Evolutionary conservation across 2,329 filamentous ascomycete genomes (phyloP).

Genomic region (Phialemoniopsis sp.): DNA sequence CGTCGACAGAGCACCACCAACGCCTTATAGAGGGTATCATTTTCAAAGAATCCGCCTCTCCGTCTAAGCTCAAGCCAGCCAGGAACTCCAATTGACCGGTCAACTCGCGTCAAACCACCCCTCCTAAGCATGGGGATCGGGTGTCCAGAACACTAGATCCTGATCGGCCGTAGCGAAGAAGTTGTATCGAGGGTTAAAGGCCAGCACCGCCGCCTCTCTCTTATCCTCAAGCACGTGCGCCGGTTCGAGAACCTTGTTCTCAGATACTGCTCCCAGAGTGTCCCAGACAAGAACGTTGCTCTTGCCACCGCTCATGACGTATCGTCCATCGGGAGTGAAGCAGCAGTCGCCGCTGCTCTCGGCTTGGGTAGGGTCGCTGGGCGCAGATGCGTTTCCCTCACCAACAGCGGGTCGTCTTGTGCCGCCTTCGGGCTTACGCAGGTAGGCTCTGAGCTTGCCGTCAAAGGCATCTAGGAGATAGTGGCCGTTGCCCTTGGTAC

Average conservation of each 20-base stretch:
- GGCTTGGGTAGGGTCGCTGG: constrained; percentile 40
- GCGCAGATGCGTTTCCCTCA: constrained; percentile 35
- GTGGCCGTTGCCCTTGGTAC: constrained; percentile 80
- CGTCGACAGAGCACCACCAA: too few relatives aligned
- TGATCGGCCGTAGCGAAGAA: constrained; percentile 87
- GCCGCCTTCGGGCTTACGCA: constrained; percentile 54
- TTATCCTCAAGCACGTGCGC: constrained; percentile 61
- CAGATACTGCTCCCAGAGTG: constrained; percentile 51
- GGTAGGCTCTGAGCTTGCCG: constrained; percentile 71
- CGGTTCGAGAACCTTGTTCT: constrained; percentile 59
- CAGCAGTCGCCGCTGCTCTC: constrained; percentile 75
- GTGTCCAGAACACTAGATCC: constrained; percentile 76
- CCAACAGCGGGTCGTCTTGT: constrained; percentile 49
- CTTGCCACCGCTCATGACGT: constrained; percentile 74
- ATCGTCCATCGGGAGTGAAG: constrained; percentile 86
- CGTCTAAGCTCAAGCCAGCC: too few relatives aligned
- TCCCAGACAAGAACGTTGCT: constrained; percentile 86
- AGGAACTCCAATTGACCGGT: too few relatives aligned
- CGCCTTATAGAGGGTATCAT: too few relatives aligned
- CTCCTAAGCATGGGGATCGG: constrained; percentile 54
- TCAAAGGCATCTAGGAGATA: constrained; percentile 93
- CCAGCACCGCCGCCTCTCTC: constrained; percentile 69
- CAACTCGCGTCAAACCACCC: neutral
- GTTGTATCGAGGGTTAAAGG: constrained; percentile 89
- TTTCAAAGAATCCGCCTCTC: too few relatives aligned